These are phyloP conservation scores for Arthrinium puccinioides DNA, from an alignment of 2,329 filamentous ascomycete species.

Conservation along the genomic window DNA sequence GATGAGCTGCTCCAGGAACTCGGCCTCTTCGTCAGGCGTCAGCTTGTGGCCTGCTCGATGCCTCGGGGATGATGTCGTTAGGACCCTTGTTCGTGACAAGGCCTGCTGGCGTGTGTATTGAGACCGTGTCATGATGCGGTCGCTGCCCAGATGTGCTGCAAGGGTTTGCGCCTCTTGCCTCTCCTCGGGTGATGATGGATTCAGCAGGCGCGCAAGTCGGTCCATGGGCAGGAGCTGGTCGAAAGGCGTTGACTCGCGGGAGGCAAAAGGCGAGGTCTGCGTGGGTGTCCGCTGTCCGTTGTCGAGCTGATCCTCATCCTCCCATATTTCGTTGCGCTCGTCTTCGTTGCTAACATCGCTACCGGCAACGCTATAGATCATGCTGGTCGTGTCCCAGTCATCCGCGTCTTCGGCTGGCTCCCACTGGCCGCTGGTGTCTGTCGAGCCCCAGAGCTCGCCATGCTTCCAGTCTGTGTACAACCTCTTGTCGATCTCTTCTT, in stretches of 20 bases:
- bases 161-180: conserved; percentile 74
- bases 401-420: conserved; percentile 44
- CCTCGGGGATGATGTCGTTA: conserved; percentile 41
- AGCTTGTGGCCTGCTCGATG: conserved; percentile 28
- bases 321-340: conserved; percentile 37
- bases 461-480: conserved; percentile 80
- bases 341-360: conserved; percentile 35
- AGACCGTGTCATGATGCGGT: conserved; percentile 73
- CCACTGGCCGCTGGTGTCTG: conserved; percentile 78
- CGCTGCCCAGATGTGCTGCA: conserved; percentile 67
- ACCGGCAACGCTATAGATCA: conserved; percentile 45
- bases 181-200: conserved; percentile 71
- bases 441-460: conserved; percentile 78
- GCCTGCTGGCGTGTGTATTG: conserved; percentile 64
- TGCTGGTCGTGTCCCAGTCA: conserved; percentile 70
- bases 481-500: conserved; percentile 62
- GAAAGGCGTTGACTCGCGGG: conserved; percentile 47
- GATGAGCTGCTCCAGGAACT: conserved; percentile 53
- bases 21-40: conserved; percentile 51
- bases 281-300: conserved; percentile 67
- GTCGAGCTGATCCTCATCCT: conserved; percentile 35
- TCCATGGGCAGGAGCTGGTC: conserved; percentile 58
- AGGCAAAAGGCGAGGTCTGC: conserved; percentile 48
- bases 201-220: conserved; percentile 72
- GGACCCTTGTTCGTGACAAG: conserved; percentile 61